Base-by-base conservation (phyloP, 805 yeast genomes). In the Ogataea methanolica region DNA sequence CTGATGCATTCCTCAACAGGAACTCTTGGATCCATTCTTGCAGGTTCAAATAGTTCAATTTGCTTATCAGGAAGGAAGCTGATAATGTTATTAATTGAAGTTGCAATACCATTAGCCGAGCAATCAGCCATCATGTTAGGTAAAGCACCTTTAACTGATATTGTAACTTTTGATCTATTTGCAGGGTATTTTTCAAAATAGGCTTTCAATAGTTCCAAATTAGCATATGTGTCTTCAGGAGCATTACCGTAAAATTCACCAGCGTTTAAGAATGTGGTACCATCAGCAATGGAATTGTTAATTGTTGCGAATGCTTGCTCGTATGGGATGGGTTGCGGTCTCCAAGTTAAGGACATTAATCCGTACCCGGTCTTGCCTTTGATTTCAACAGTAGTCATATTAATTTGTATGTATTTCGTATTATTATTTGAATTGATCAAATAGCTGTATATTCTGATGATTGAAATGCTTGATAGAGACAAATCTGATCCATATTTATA, bases 341-440 rank as follows among this genome's bases (percentile, higher is more conserved):
- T 73, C 88, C 87, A 80, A 1, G 96, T 86, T 62, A 87, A 72
- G 47, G 85, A 78, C 96, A 90, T 88, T 52, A 88, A 74, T 39
- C 96, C 96, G 55, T 77, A 80, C 39, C 96, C 96, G 46, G 70
- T 68, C 34, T 56, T 56, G 22, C 61, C 61, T 8, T 48, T 41
- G 22, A 56, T 47, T 21, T 36, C 40, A 39, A 49, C 43, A 11
- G 36, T 37, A 31, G 45, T 31, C 42, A 44, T 43, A 16, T 34
- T 41, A 33, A 26, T 26, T 26, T 26, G 29, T 26, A 26, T 9
- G 29, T 26, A 26, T 26, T 26, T 26, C 3, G 29, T 26, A 26
- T 26, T 26, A 26, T 26, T 26, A 26, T 6, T 26, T 26, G 29
- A 26, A 26, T 26, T 26, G 29, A 26, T 26, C 3, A 4, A 26